These are phyloP conservation scores for Pseudogymnoascus verrucosus DNA, from an alignment of 2,329 filamentous ascomycete species.

Conservation along the genomic window DNA sequence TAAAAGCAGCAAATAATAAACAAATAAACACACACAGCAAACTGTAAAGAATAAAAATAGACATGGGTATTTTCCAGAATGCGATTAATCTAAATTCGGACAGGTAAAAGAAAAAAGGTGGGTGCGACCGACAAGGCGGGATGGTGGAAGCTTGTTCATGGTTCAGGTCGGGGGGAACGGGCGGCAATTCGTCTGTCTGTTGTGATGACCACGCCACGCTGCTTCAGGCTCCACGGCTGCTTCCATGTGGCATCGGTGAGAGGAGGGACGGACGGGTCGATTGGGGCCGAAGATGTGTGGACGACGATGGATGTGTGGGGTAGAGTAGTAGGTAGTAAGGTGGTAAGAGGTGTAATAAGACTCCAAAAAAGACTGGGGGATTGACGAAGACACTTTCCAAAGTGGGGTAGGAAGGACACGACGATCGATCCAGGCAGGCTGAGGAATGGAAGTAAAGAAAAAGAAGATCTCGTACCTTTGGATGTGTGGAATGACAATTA, in stretches of 20 bases:
- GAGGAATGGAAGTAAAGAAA: background rate
- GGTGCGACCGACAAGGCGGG: background rate
- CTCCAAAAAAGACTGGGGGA: background rate
- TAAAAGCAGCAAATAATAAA: background rate
- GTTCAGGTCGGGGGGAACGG: background rate
- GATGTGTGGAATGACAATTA: background rate
- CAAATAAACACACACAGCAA: background rate
- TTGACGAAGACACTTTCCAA: background rate
- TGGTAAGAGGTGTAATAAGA: background rate
- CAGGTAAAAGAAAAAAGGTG: background rate
- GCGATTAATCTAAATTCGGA: background rate
- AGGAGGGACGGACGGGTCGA: background rate
- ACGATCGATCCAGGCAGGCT: background rate
- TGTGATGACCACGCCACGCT: background rate
- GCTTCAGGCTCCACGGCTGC: background rate
- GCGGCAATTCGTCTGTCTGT: background rate
- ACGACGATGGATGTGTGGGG: background rate
- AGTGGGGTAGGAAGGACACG: background rate
- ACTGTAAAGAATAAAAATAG: background rate
- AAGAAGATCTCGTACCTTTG: conserved; percentile 1
- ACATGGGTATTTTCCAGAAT: background rate
- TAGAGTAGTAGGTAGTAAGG: background rate
- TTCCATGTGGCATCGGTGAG: background rate
- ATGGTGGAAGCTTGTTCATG: background rate
- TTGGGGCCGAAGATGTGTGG: background rate